Base-by-base conservation (phyloP, 2,329 filamentous ascomycete genomes). In the Monosporascus ibericus region DNA sequence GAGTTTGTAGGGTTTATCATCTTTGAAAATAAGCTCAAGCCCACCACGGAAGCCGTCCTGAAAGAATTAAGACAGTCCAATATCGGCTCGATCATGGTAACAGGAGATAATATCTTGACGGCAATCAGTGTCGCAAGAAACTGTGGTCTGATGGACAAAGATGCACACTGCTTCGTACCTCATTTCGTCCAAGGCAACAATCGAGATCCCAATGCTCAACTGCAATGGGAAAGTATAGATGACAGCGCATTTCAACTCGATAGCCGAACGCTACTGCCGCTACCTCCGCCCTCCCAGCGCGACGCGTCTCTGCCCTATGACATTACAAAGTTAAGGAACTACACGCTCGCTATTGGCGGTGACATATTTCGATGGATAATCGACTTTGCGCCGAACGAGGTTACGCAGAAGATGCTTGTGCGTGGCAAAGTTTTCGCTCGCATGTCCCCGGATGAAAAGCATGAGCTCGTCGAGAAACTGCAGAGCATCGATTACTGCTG, bases 361-460 rank as follows among this genome's bases (percentile, higher is more conserved):
- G 94, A 99, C 63, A 88, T 95, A 0, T 99, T 99, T 70, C 86
- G 94, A 56, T 99, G 94, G 94, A 85, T 97, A 48, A 79, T 99
- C 48, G 92, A 99, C 71, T 97, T 86, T 69, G 92, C 89, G 0
- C 84, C 87, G 0, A 82, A 89, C n/a, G 84, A 88, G 51, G 79
- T 95, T 0, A 75, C 97, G 36, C 85, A 86, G 55, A 77, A 94
- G 77, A 92, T 97, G 85, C 88, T 99, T 51, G 86, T 96, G 37
- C 82, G 82, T 50, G 92, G 92, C 25, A 92, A 94, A 69, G 90
- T 99, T 1, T 99, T 95, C 70, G 95, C 94, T 4, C 87, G 94
- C 61, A 99, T 99, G 94, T 97, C 92, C 2, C 95, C 94, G 0
- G 95, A 99, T 66, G 94, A 99, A 70, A 99, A 99, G 69, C 92